Base-by-base conservation (phyloP, 331 rosid genomes). In the Pyrus hybrid region DNA sequence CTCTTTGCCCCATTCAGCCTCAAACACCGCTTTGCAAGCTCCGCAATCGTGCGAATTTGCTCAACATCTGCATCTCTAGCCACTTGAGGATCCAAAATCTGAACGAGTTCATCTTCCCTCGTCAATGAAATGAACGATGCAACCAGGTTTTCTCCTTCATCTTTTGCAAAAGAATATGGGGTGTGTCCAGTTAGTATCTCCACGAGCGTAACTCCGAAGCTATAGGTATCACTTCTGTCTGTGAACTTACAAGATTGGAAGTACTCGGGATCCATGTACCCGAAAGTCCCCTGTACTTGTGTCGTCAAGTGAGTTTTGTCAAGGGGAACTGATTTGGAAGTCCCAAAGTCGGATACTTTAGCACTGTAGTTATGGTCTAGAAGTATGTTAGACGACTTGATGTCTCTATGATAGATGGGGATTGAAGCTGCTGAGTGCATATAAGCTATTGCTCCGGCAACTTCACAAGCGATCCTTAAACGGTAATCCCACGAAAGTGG, bases 201-300 rank as follows among this genome's bases (percentile, higher is more conserved):
- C 6, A 85, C 86, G 29, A 89, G 86, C 5, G 86, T 84, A 41
- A 89, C 89, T 13, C 89, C 91, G 33, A 82, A 88, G 70, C 93
- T 86, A 16, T 89, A 87, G 14, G 85, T 91, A 63, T 89, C 93
- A 54, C 93, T 89, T 37, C 66, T 89, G 29, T 89, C 86, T 2
- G 91, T 81, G 43, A 81, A 89, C 25, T 81, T 82, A 71, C 87
- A 76, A 4, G 91, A 83, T 32, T 73, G 89, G 32, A 87, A 87
- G 81, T 89, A 89, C 68, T 81, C 89, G 1, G 93, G 93, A 77
- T 89, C 93, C 9, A 89, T 83, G 84, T 89, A 89, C 20, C 93
- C 93, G 12, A 85, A 81, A 49, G 90, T 88, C 67, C 92, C 92
- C 43, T 83, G 75, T 6, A 88, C 84, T 41, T 58, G 73, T 56